Evolutionary conservation across 176 grass and related monocot genomes (phyloP), one percentile per base, ranked within the genome.

Genomic region (Aegilops bicornis): DNA sequence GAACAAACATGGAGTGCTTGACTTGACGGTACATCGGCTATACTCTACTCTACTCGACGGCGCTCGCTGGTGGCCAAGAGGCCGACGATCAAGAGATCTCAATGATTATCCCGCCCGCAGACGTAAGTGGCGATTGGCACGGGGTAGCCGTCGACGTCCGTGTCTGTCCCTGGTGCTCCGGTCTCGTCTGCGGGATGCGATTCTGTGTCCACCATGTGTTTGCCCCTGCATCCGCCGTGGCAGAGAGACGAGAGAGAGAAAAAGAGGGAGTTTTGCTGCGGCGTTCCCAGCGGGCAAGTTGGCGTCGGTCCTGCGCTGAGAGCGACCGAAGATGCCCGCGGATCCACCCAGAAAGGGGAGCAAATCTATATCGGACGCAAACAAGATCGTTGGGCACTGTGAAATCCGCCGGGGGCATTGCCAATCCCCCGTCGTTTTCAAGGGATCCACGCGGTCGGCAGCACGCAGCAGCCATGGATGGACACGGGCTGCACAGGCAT

Each of bases 281-380:
- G 45, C 45, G 45, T 47, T 47, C 43, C 48, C 15, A 36, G 19
- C 68, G 68, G 52, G 36, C 69, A 74, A 84, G 70, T 64, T 33
- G 69, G 8, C 69, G 10, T 31, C 45, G 29, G 64, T 24, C 20
- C 56, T 59, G 19, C 56, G 7, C 7, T 22, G 56, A 59, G 20
- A 59, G 20, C 52, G 77, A 81, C 24, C 0, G 77, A 63, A 87
- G 77, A 74, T 87, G 85, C 22, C 67, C 40, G 33, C 36, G 77
- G 25, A 73, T 81, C 56, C 68, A 81, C 29, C 30, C 6, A 40
- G 5, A 22, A 66, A 22, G 43, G 10, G 56, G 10, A 68, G 25
- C 22, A 85, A 22, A 56, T 39, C 77, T 58, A 10, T n/a, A 69
- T 60, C 7, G 71, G 14, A 72, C 20, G 43, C 73, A 13, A 22